Conservation (phyloP, 306 rosid species). For the Trifolium dubium region DNA sequence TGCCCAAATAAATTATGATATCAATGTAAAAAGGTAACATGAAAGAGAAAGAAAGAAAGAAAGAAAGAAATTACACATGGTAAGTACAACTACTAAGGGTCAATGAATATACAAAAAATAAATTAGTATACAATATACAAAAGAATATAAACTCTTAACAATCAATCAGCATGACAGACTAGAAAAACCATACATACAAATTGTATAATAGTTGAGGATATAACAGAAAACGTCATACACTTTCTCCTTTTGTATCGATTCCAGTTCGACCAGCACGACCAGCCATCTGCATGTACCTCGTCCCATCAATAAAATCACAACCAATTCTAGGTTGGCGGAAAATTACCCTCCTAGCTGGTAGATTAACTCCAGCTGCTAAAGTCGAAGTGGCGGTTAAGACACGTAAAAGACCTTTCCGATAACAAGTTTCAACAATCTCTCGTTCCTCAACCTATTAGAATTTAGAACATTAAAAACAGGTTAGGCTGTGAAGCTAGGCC, state of each 20-base stretch:
- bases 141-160: neutral
- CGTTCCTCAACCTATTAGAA: constrained; percentile 87
- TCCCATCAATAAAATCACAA: constrained; percentile 90
- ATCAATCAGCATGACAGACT: constrained; percentile 3
- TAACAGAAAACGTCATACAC: constrained; percentile 62
- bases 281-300: constrained; percentile 95
- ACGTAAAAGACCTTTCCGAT: constrained; percentile 88
- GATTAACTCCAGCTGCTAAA: constrained; percentile 96
- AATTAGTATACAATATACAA: neutral
- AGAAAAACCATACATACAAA: constrained; percentile 19
- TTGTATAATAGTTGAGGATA: constrained; percentile 16
- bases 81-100: constrained; percentile 1
- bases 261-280: constrained; percentile 99
- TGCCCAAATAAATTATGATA: constrained; percentile 32
- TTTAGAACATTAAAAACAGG: constrained; percentile 17
- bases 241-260: constrained; percentile 95
- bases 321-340: constrained; percentile 97
- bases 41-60: neutral
- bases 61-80: neutral
- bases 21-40: constrained; percentile 17
- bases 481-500: constrained; percentile 18
- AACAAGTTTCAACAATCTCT: constrained; percentile 93
- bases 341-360: constrained; percentile 96
- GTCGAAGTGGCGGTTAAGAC: constrained; percentile 98
- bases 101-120: constrained; percentile 24